Evolutionary conservation across 1,139 yeast genomes (phyloP).

Genomic region (Pichia inconspicua): DNA sequence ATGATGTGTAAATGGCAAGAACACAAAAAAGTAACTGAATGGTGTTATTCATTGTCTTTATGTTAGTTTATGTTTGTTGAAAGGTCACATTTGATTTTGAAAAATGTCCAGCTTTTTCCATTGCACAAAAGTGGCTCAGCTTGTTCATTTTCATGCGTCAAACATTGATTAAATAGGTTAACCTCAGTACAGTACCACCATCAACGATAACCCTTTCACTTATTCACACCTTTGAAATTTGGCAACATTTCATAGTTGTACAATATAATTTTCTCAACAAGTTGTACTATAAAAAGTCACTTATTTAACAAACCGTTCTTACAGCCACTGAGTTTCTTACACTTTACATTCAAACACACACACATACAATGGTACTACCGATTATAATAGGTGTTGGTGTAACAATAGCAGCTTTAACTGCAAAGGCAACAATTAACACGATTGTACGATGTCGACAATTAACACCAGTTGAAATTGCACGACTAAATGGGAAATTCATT

Average conservation of each 20-base stretch:
- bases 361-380: conserved; percentile 40
- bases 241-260: no score
- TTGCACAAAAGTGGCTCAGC: not conserved
- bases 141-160: not conserved
- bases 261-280: no score
- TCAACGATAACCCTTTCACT: no score
- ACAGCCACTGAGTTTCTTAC: no score
- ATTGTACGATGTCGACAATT: conserved; percentile 36
- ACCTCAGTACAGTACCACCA: no score
- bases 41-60: not conserved
- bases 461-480: conserved; percentile 50
- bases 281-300: no score
- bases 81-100: no score
- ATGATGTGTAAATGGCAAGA: conserved; percentile 72
- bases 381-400: conserved; percentile 51
- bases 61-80: not conserved
- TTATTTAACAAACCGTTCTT: no score
- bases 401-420: conserved; percentile 45
- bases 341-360: not conserved
- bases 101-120: not conserved
- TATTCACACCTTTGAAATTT: no score
- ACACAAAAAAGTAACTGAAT: conserved; percentile 40
- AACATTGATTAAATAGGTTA: no score
- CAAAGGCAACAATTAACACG: conserved; percentile 43
- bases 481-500: conserved; percentile 33